A percentile compares a stretch with the other conserved stretches of the same genome.
These are phyloP conservation scores for Fraxinus anomala DNA, from an alignment of 257 asterid species.

Conservation along the genomic window DNA sequence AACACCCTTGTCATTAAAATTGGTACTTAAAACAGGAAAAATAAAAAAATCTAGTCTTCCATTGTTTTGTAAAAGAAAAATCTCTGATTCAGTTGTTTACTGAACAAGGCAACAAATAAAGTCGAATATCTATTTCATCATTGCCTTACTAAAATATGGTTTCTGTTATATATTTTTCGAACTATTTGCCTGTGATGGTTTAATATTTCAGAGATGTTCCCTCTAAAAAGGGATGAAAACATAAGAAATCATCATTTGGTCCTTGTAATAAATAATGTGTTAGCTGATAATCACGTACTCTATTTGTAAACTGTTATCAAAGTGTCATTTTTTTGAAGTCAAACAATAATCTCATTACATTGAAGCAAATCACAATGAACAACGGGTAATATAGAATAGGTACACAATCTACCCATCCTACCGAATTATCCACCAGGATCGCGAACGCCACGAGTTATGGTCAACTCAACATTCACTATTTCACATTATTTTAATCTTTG, in stretches of 20 bases:
- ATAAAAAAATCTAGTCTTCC: neutral
- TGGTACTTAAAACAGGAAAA: neutral
- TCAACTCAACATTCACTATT: neutral
- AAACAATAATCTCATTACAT: too few relatives aligned
- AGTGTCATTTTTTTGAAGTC: neutral
- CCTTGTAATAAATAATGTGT: slow-evolving; percentile 1
- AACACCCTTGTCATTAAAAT: neutral
- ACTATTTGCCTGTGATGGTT: neutral
- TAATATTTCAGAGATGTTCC: neutral
- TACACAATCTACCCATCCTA: too few relatives aligned
- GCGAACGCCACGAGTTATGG: neutral
- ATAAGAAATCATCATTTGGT: neutral
- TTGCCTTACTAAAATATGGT: neutral
- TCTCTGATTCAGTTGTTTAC: neutral
- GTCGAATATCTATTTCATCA: neutral
- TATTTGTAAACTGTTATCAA: neutral
- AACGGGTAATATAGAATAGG: too few relatives aligned
- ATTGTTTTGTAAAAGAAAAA: neutral
- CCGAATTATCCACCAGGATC: too few relatives aligned
- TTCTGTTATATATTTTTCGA: neutral
- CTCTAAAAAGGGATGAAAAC: neutral
- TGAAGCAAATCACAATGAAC: too few relatives aligned
- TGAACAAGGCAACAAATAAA: neutral
- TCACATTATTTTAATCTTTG: neutral
- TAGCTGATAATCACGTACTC: neutral